Percentiles rank a stretch among this genome's conserved stretches.
Evolutionary conservation across 495 filamentous ascomycete species (phyloP).

Genomic region (Talaromyces liani): DNA sequence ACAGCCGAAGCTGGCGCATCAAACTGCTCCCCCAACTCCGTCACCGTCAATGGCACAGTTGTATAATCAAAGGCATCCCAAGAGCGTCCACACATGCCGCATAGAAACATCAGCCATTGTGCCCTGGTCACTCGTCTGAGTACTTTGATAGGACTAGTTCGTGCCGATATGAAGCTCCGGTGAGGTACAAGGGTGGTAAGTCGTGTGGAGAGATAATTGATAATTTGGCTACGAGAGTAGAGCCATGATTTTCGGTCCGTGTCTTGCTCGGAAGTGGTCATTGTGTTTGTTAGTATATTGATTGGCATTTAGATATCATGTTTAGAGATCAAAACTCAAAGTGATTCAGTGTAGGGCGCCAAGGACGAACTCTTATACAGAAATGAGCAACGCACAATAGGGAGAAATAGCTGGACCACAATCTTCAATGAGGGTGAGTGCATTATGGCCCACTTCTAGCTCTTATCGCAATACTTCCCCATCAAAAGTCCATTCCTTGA

Average conservation of each 20-base stretch:
- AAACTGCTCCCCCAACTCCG: constrained; percentile 28
- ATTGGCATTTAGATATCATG: background rate
- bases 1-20: constrained; percentile 23
- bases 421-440: background rate
- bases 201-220: constrained; percentile 25
- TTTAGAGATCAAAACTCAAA: background rate
- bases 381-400: background rate
- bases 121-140: constrained; percentile 24
- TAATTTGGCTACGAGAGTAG: constrained; percentile 11
- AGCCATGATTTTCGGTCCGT: background rate
- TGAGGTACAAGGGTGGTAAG: constrained; percentile 24
- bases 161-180: constrained; percentile 12
- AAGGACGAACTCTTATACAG: background rate
- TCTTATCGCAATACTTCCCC: background rate
- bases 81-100: constrained; percentile 23
- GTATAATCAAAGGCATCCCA: constrained; percentile 39
- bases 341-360: background rate
- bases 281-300: background rate
- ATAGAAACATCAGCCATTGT: constrained; percentile 37
- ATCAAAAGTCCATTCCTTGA: background rate
- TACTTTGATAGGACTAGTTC: constrained; percentile 22
- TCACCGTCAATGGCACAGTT: constrained; percentile 29
- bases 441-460: background rate
- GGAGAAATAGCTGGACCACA: background rate
- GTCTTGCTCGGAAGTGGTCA: background rate